A percentile compares a stretch with the other conserved stretches of the same genome.
phyloP scores from a whole-genome alignment of 2,329 filamentous ascomycete genomes.

The Arthrobotrys sinensis region DNA sequence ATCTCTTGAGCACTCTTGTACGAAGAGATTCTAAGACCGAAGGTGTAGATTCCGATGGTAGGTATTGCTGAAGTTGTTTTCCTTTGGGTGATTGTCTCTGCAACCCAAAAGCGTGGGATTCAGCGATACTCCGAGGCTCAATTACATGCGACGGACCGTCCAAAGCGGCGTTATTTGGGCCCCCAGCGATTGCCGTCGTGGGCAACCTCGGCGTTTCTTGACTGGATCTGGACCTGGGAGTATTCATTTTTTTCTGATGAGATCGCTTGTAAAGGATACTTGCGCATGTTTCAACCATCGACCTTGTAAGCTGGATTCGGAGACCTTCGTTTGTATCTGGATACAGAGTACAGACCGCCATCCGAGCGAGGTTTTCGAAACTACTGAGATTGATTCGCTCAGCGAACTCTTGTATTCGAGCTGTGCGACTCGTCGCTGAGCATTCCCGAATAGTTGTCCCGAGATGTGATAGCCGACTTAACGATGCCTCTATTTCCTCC shows the following conservation, averaged over 20 bases:
- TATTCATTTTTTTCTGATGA: constrained; percentile 12
- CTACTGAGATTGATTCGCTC: not conserved
- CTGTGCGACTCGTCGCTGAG: not conserved
- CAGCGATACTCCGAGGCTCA: too few relatives aligned
- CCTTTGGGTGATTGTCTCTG: too few relatives aligned
- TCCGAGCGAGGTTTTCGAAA: constrained; percentile 1
- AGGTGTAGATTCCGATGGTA: not conserved
- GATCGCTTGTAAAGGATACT: constrained; percentile 11
- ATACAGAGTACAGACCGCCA: not conserved
- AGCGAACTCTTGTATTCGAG: not conserved
- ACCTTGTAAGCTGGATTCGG: constrained; percentile 5
- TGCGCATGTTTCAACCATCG: constrained; percentile 10
- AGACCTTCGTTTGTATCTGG: constrained; percentile 4
- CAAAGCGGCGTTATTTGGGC: too few relatives aligned
- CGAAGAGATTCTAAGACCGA: not conserved
- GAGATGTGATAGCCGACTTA: not conserved
- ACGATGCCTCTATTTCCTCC: constrained; percentile 14
- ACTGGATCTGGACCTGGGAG: not conserved
- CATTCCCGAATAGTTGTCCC: constrained; percentile 1
- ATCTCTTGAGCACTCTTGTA: not conserved
- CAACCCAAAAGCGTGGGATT: too few relatives aligned
- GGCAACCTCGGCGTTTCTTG: too few relatives aligned
- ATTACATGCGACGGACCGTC: too few relatives aligned
- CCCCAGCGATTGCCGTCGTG: too few relatives aligned
- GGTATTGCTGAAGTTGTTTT: not conserved